These are phyloP conservation scores for Funneliformis geosporum DNA, from an alignment of 192 early-diverging fungal genomes.

Conservation along the genomic window DNA sequence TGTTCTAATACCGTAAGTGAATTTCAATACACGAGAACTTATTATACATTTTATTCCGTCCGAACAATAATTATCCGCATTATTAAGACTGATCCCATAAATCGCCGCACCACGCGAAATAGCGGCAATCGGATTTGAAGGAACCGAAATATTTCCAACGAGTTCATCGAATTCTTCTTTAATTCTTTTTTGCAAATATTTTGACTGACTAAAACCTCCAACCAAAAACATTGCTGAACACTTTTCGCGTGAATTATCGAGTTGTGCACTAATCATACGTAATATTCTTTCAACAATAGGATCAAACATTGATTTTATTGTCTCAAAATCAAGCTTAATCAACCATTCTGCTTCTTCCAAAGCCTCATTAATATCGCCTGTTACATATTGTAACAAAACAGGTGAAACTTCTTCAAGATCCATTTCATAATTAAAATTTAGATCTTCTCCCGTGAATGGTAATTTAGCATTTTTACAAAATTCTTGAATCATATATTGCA, in stretches of 20 bases:
- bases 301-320: conserved; percentile 46
- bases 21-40: too few species aligned
- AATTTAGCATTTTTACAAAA: conserved; percentile 2
- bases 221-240: conserved; percentile 57
- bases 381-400: neutral
- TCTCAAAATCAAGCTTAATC: conserved; percentile 1
- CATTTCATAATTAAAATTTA: neutral
- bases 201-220: conserved; percentile 59
- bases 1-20: too few species aligned
- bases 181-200: conserved; percentile 56
- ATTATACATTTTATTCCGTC: too few species aligned
- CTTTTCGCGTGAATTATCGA: conserved; percentile 40
- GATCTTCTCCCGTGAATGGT: neutral
- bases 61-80: neutral
- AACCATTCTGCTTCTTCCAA: conserved; percentile 1
- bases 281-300: conserved; percentile 56
- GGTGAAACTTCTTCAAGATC: neutral
- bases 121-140: conserved; percentile 54
- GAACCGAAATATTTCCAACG: conserved; percentile 50
- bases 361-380: neutral
- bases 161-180: conserved; percentile 51
- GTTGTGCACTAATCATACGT: conserved; percentile 52
- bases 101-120: conserved; percentile 57
- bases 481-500: conserved; percentile 7
- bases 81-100: conserved; percentile 36